Conservation (phyloP, 257 asterid genomes). For the Solanum rostratum region DNA sequence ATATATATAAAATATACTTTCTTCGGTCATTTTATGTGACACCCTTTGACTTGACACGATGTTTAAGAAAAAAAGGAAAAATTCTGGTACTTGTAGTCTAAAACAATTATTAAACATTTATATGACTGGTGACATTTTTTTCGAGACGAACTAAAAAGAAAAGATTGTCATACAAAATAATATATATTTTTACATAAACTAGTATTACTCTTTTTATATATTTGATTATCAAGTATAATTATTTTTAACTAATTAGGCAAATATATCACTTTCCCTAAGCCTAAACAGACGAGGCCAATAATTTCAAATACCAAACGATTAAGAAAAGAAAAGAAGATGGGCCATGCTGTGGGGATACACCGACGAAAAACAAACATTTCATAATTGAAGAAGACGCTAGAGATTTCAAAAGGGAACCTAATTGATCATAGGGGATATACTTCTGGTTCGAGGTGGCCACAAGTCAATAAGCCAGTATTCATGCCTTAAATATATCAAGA, state of each 20-base stretch:
- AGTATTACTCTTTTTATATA: too few relatives aligned
- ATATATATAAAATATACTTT: too few relatives aligned
- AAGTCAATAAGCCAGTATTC: neutral
- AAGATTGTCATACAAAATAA: too few relatives aligned
- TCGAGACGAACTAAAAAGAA: too few relatives aligned
- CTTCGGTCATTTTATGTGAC: too few relatives aligned
- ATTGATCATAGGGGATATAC: neutral
- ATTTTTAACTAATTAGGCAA: neutral
- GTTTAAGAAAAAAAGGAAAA: too few relatives aligned
- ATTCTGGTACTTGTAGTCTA: too few relatives aligned
- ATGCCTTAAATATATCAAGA: neutral
- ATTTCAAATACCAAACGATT: neutral
- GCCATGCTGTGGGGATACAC: neutral
- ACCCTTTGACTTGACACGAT: too few relatives aligned
- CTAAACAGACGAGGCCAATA: neutral
- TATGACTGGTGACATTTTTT: too few relatives aligned
- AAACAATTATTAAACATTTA: too few relatives aligned
- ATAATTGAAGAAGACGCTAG: neutral
- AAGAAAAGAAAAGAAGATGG: neutral
- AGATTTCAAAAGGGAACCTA: neutral
- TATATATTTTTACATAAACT: too few relatives aligned
- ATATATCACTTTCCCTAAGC: neutral
- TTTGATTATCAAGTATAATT: neutral
- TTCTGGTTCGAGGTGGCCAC: neutral
- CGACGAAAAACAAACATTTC: neutral